Evolutionary conservation across 2,329 filamentous ascomycete genomes (phyloP).

Genomic region (Verticillium nonalfalfae): DNA sequence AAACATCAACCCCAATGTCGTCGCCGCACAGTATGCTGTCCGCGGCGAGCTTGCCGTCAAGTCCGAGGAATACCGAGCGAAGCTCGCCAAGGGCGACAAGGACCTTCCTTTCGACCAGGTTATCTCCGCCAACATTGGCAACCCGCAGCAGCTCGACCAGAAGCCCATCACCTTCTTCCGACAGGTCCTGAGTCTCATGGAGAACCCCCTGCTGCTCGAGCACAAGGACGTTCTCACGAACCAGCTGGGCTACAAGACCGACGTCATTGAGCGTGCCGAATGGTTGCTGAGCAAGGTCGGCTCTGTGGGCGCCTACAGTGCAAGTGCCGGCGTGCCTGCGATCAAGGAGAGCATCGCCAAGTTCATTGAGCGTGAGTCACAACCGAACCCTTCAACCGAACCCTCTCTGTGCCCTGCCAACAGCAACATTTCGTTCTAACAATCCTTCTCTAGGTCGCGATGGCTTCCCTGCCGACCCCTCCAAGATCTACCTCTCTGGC

Average conservation of each 20-base stretch:
- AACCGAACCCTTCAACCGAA: too few relatives aligned
- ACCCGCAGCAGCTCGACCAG: constrained; percentile 97
- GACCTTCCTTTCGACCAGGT: constrained; percentile 80
- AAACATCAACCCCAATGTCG: constrained; percentile 90
- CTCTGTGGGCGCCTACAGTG: constrained; percentile 93
- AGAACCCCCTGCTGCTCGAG: constrained; percentile 81
- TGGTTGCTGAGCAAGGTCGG: constrained; percentile 76
- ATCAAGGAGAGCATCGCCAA: constrained; percentile 86
- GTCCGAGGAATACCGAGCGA: constrained; percentile 82
- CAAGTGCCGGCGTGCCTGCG: constrained; percentile 79
- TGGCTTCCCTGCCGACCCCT: constrained; percentile 74
- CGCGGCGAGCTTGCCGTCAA: constrained; percentile 91
- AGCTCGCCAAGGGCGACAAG: constrained; percentile 53
- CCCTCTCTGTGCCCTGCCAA: not conserved
- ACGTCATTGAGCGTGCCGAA: constrained; percentile 80
- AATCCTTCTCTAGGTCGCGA: constrained; percentile 57
- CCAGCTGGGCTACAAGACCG: constrained; percentile 77
- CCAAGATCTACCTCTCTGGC: constrained; percentile 82
- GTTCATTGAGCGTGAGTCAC: constrained; percentile 74
- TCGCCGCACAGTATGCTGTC: constrained; percentile 89
- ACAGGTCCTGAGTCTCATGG: constrained; percentile 86
- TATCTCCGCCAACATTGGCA: constrained; percentile 97
- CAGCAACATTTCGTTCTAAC: constrained; percentile 1
- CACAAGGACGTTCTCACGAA: constrained; percentile 73
- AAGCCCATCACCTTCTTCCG: constrained; percentile 99